Evolutionary conservation across 371 early-diverging fungal genomes (phyloP).

Genomic region (Capniomyces stellatus): DNA sequence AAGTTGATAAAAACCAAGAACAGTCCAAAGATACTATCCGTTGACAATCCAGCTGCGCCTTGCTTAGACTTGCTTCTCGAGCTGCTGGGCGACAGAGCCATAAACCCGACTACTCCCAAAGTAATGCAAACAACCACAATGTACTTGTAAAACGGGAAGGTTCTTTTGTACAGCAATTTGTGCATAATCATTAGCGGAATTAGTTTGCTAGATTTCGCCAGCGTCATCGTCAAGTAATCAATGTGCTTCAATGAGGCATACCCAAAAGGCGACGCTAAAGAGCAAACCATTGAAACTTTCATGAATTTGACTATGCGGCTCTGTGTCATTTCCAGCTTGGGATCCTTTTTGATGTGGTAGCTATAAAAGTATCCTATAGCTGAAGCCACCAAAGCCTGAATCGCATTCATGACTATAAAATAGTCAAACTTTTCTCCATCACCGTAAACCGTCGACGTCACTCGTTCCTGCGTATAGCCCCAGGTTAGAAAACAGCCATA

Average conservation of each 20-base stretch:
- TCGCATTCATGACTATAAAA: constrained; percentile 73
- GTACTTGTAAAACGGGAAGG: constrained; percentile 68
- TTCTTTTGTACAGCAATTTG: constrained; percentile 69
- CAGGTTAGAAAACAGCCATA: constrained; percentile 89
- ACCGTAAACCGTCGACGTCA: constrained; percentile 69
- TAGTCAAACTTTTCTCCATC: constrained; percentile 52
- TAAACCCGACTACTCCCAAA: constrained; percentile 1
- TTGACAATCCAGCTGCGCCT: background rate
- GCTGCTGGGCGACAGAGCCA: constrained; percentile 6
- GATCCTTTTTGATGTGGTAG: constrained; percentile 26
- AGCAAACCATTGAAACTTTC: constrained; percentile 56
- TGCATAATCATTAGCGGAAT: constrained; percentile 93
- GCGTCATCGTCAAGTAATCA: constrained; percentile 91
- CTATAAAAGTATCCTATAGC: constrained; percentile 57
- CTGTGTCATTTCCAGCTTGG: constrained; percentile 28
- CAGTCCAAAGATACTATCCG: constrained; percentile 52
- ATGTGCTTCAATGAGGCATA: constrained; percentile 83
- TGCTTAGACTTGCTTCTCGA: constrained; percentile 5
- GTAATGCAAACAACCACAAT: constrained; percentile 46
- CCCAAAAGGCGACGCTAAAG: constrained; percentile 79
- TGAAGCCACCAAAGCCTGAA: constrained; percentile 64
- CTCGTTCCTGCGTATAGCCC: constrained; percentile 84
- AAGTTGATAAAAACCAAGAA: constrained; percentile 67
- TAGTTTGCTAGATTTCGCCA: constrained; percentile 95
- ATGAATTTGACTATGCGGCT: constrained; percentile 26